Base-by-base conservation (phyloP, 2,329 filamentous ascomycete genomes). In the Sclerotiophoma versabilis region DNA sequence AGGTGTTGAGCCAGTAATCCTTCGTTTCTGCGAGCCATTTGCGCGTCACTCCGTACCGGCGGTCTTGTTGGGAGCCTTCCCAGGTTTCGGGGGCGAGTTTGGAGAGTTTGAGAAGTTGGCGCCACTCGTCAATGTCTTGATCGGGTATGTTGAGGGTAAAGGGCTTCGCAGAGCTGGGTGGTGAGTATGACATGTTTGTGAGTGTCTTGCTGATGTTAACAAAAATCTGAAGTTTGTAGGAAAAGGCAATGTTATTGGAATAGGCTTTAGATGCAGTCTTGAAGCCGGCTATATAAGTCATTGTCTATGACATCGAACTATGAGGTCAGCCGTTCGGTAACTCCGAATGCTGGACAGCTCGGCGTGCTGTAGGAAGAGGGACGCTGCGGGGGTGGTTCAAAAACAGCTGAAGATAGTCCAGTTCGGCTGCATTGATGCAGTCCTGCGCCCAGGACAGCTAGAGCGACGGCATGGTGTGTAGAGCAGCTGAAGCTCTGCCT, bases 1-100 rank as follows among this genome's bases (percentile, higher is more conserved):
- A 75, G 11, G 59, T 66, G 59, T 72, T 71, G 9, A 74, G 63
- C 73, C 73, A 76, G 58, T 74, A 68, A 37, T 74, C 65, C 48
- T 75, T 75, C n/a, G 72, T 54, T 4, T 70, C 55, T 20, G 61
- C 53, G 10, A 76, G 64, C 74, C 74, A 76, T 60, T 69, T 59
- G 55, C 56, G 68, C 0, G 69, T 66, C 8, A 75, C 71, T 11
- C 72, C 69, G 33, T 61, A 70, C 29, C 58, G 53, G 25, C 66
- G 37, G 39, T 68, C 68, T 42, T 73, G 49, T 57, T 67, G 62
- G 25, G 46, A 50, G 41, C 62, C 64, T 53, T 72, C 69, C 43
- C 52, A 76, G n/a, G 63, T 70, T 11, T 65, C 54, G 1, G 71
- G 72, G 1, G 65, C 64, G 26, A 75, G 61, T 32, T 66, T 74